Conservation (phyloP, 2,329 filamentous ascomycete genomes). For the Penicillium sp. region DNA sequence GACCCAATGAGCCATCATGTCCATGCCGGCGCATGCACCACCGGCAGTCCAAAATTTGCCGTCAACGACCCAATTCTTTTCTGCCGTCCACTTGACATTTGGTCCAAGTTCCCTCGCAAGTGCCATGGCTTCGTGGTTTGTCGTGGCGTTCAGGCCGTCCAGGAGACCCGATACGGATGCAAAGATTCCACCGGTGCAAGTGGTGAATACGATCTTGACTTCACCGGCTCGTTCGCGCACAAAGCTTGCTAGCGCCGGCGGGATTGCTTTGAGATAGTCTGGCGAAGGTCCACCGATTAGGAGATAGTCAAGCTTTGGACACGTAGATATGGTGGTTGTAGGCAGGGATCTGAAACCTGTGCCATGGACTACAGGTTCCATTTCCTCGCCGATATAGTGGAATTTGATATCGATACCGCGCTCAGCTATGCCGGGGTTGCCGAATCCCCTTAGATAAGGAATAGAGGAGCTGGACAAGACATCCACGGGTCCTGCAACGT, state of each 20-base stretch:
- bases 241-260: background rate
- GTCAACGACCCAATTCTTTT: background rate
- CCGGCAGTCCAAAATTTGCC: background rate
- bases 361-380: background rate
- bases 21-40: background rate
- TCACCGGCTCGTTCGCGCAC: background rate
- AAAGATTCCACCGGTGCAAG: background rate
- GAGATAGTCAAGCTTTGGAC: background rate
- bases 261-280: background rate
- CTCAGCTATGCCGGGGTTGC: background rate
- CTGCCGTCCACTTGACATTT: background rate
- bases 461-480: background rate
- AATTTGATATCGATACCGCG: background rate
- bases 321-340: background rate
- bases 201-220: background rate
- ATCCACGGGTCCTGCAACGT: background rate
- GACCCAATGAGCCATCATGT: constrained; percentile 1
- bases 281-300: background rate
- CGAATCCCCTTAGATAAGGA: background rate
- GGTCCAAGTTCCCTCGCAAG: background rate
- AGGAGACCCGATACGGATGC: background rate
- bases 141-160: background rate
- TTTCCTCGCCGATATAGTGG: background rate
- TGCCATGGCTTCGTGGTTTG: background rate
- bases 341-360: background rate